Base-by-base conservation (phyloP, 164 flowering plant genomes). In the Malania oleifera region DNA sequence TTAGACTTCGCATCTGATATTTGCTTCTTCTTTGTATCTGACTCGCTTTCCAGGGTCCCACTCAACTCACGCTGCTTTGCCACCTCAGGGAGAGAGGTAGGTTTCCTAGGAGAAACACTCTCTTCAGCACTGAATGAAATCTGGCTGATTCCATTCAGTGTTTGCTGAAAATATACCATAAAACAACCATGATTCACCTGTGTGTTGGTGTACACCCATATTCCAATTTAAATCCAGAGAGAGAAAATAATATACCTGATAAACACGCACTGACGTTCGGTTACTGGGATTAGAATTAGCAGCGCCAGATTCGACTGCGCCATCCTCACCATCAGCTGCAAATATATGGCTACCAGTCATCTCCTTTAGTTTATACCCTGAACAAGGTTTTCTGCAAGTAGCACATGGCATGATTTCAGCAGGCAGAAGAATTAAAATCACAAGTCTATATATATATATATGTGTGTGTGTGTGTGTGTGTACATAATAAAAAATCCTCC, bases 1-100 rank as follows among this genome's bases (percentile, higher is more conserved):
- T 79, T 88, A 70, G 65, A 58, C 72, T 95, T 95, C 4, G 91
- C 91, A 75, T 83, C 80, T 14, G 97, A 95, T 22, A 77, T 43
- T 64, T 85, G 95, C 78, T 88, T 93, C 73, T 80, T 51, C 61
- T 61, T 65, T 15, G 57, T 1, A 6, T 72, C 76, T 1, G 63
- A 31, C 7, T 69, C 70, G 25, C 41, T 56, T 34, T 61, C 66
- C 61, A 66, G 13, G 2, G 67, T 62, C 41, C 72, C 77, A 52
- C 73, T 70, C 25, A 68, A 37, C 48, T 73, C 76, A 14, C 80
- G 74, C 70, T 80, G 85, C 63, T 77, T 78, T 47, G 85, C 85
- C 2, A 75, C 82, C 66, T 75, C 81, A 15, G 81, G 68, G 13
- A 80, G 2, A 62, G 80, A 57, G 62, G 76, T 66, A 34, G 82